Percentiles rank a stretch among this genome's conserved stretches.
phyloP scores from a whole-genome alignment of 2,329 filamentous ascomycete genomes.

The Hypoxylon rubiginosum region DNA sequence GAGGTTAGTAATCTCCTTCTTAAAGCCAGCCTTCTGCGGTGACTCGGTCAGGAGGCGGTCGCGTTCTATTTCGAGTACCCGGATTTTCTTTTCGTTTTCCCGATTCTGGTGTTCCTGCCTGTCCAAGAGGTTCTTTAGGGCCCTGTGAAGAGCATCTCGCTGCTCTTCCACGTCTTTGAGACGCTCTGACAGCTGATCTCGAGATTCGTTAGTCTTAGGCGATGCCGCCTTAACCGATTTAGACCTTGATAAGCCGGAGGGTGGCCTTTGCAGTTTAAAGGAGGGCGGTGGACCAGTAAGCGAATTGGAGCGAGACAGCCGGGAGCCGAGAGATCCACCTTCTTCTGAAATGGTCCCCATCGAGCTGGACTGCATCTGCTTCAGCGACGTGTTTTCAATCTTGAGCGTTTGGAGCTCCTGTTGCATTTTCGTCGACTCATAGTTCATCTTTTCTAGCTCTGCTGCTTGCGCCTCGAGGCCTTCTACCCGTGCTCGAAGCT shows the following conservation, averaged over 20 bases:
- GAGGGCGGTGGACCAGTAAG: conserved; percentile 64
- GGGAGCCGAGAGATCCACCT: conserved; percentile 49
- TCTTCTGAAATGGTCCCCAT: conserved; percentile 55
- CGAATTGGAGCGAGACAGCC: conserved; percentile 59
- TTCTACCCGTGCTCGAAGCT: conserved; percentile 80
- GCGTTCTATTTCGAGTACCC: conserved; percentile 81
- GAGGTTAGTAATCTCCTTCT: conserved; percentile 83
- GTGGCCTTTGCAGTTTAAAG: conserved; percentile 56
- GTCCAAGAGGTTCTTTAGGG: conserved; percentile 86
- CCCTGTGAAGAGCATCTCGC: conserved; percentile 89
- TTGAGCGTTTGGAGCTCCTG: conserved; percentile 83
- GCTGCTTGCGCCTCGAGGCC: conserved; percentile 81
- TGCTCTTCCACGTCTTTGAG: conserved; percentile 95
- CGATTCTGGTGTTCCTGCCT: conserved; percentile 87
- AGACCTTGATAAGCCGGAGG: conserved; percentile 68
- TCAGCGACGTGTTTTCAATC: conserved; percentile 73
- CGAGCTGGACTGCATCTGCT: conserved; percentile 49
- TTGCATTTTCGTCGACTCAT: conserved; percentile 86
- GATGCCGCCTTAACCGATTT: conserved; percentile 65
- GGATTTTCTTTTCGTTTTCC: conserved; percentile 85
- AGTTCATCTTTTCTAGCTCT: conserved; percentile 79
- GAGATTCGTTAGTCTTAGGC: conserved; percentile 60
- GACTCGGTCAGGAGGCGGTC: conserved; percentile 77
- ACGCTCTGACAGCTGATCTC: conserved; percentile 80
- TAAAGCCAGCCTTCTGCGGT: conserved; percentile 82